Base-by-base conservation (phyloP, 805 yeast genomes). In the Barnettozyma populi region DNA sequence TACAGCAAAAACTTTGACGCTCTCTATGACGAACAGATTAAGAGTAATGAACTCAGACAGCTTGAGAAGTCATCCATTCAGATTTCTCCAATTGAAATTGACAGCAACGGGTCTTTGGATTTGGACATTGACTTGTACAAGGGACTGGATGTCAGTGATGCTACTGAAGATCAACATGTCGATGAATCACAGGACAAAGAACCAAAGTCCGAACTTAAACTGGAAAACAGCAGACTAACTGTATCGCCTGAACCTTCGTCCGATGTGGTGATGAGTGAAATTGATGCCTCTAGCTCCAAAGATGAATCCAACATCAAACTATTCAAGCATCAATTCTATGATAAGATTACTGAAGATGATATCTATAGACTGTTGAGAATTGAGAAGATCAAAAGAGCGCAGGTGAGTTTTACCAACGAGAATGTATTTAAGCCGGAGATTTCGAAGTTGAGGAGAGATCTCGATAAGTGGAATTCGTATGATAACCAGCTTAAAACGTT, bases 401-500 rank as follows among this genome's bases (percentile, higher is more conserved):
- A 47, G 9, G 29, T 56, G 5, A 34, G 47, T 24, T 52, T 51
- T 20, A 39, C 50, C n/a, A 57, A 54, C 43, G 59, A 59, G 10
- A 24, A 50, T 36, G 5, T 52, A 7, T 45, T 48, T 20, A 45
- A 49, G 29, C 63, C 62, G 21, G 52, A 60, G 37, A 48, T 53
- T 8, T 46, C 46, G 27, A 31, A 29, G 5, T 35, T 52, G 18
- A 55, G 53, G 16, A 25, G 23, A 11, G 42, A 47, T n/a, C 54
- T 54, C 31, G 61, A 53, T 25, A 51, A 48, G 40, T 52, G 61
- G 55, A 57, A 53, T 11, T 44, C 44, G 6, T 52, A 52, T 37
- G 58, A 60, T 41, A 53, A 46, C 25, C 56, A 56, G 14, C 36
- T 60, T 20, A 55, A 57, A 41, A 58, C 52, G 36, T 60, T 53